phyloP scores from a whole-genome alignment of 352 stramenopile species.

The Albugo laibachii region DNA sequence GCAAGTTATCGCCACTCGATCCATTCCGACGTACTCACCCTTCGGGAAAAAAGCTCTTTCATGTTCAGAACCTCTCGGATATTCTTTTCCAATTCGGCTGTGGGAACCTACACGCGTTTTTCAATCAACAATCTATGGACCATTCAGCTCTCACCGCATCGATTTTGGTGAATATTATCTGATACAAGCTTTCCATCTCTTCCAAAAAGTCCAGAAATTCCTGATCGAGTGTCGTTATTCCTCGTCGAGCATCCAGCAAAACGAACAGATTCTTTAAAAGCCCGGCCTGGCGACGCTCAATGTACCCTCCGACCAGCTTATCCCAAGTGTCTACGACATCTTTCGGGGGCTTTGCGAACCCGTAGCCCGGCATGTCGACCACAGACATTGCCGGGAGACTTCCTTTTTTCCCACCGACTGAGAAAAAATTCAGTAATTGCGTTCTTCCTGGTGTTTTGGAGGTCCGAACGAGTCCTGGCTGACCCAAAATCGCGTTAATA shows the following conservation, averaged over 20 bases:
- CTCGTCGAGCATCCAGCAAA: conserved; percentile 59
- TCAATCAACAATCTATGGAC: not conserved
- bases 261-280: conserved; percentile 68
- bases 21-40: not conserved
- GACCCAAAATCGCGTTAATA: conserved; percentile 65
- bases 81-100: not conserved
- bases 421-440: conserved; percentile 66
- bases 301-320: conserved; percentile 54
- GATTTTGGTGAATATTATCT: conserved; percentile 83
- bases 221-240: conserved; percentile 49
- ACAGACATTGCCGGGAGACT: conserved; percentile 41
- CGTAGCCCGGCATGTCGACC: conserved; percentile 77
- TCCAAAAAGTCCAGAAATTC: conserved; percentile 82
- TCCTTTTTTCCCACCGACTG: conserved; percentile 50
- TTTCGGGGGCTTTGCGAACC: conserved; percentile 64
- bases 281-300: conserved; percentile 27
- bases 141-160: conserved; percentile 24
- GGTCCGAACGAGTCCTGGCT: conserved; percentile 40
- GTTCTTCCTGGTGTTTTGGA: conserved; percentile 79
- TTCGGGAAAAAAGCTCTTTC: no score
- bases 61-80: not conserved
- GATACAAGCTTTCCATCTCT: conserved; percentile 59
- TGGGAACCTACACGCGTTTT: not conserved
- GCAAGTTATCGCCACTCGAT: not conserved
- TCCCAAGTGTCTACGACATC: conserved; percentile 57